A percentile compares a stretch with the other conserved stretches of the same genome.
Conservation (phyloP, 164 flowering plant species). For the Nymphaea colorata region DNA sequence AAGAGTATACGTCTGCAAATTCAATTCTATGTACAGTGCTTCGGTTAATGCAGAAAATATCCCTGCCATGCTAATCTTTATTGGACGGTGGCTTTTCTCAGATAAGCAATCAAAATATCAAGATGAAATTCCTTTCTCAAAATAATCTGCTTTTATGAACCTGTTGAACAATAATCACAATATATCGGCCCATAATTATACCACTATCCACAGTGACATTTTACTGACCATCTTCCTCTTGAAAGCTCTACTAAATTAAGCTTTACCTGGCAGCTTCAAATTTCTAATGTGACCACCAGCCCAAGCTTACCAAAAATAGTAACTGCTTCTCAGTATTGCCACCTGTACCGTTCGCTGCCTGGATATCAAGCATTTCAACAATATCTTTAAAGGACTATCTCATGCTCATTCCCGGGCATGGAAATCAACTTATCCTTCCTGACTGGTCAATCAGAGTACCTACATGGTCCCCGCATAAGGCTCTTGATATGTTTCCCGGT, state of each 20-base stretch:
- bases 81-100: too few species aligned
- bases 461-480: constrained; percentile 84
- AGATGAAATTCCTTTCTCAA: not conserved
- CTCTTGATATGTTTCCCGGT: constrained; percentile 86
- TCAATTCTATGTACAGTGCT: too few species aligned
- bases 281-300: not conserved
- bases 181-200: not conserved
- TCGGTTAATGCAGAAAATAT: too few species aligned
- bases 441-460: constrained; percentile 76
- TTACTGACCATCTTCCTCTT: not conserved
- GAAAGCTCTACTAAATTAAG: not conserved
- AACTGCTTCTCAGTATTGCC: not conserved
- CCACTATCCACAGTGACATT: not conserved
- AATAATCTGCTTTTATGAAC: not conserved
- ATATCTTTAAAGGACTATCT: too few species aligned
- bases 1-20: too few species aligned
- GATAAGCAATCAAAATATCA: too few species aligned
- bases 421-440: constrained; percentile 40
- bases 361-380: not conserved
- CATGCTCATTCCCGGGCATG: not conserved
- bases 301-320: not conserved
- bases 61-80: too few species aligned
- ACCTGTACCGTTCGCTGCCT: not conserved
- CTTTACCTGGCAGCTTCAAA: not conserved
- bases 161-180: not conserved